Evolutionary conservation across 1,284 basidiomycete genomes (phyloP).

Genomic region (Cutaneotrichosporon sp.): DNA sequence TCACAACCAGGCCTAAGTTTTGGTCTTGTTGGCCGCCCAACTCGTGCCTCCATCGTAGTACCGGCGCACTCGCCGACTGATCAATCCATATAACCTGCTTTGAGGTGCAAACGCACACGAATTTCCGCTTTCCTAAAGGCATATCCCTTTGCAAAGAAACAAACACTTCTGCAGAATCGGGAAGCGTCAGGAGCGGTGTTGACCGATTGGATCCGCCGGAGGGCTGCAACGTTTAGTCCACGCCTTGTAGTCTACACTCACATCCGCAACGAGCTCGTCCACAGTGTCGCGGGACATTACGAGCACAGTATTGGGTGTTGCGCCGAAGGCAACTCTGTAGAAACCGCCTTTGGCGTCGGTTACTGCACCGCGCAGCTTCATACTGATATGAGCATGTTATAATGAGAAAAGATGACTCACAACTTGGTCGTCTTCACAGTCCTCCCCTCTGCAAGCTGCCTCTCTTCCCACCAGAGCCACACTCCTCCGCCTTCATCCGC

Average conservation of each 20-base stretch:
- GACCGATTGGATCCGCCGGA: background rate
- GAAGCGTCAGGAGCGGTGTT: background rate
- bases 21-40: constrained; percentile 14
- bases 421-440: constrained; percentile 1
- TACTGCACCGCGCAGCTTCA: constrained; percentile 20
- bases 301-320: constrained; percentile 25
- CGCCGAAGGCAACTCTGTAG: constrained; percentile 34
- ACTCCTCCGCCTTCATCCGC: constrained; percentile 40
- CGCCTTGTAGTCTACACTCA: constrained; percentile 5
- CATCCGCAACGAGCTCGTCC: constrained; percentile 27
- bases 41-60: constrained; percentile 33
- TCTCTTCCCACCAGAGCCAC: constrained; percentile 38
- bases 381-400: constrained; percentile 8
- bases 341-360: constrained; percentile 21
- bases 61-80: constrained; percentile 13
- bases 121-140: constrained; percentile 7
- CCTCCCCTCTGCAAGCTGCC: constrained; percentile 11
- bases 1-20: constrained; percentile 20
- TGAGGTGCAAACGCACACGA: constrained; percentile 27
- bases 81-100: constrained; percentile 37
- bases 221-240: background rate
- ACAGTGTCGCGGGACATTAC: constrained; percentile 26
- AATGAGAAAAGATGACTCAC: constrained; percentile 11
- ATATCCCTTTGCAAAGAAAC: constrained; percentile 30
- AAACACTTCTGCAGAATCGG: constrained; percentile 11